Evolutionary conservation across 768 basidiomycete species (phyloP), one percentile per base, ranked within the genome.

Genomic region (Agrocybe praecox): DNA sequence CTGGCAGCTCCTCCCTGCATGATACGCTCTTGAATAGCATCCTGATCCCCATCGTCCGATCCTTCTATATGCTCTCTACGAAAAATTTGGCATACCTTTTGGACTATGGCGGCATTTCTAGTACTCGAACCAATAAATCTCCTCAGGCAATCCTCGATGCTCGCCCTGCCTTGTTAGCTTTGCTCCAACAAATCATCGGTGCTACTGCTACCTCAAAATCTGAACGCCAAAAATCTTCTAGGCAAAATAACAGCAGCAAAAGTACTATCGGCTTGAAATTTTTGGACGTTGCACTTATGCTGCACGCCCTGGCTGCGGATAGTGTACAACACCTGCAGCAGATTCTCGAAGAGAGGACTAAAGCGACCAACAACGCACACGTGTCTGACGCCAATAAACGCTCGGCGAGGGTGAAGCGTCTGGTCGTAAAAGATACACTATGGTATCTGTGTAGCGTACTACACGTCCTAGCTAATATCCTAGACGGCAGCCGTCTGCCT

Each of bases 381-480:
- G 32, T 19, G 6, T 8, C n/a, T 18, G 12, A 14, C 26, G 1
- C 46, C 14, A 55, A 47, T n/a, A 43, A 36, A 11, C 40, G 51
- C 44, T 73, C 36, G 12, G 14, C 14, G 6, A 40, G 80, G 52
- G 67, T 79, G 55, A 66, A 62, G 58, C 70, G 67, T 43, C 73
- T 84, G 26, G 78, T 74, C 19, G 71, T 68, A 44, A 82, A 82
- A 58, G 83, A 85, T 58, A 60, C 80, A 22, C 47, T 80, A 11
- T 85, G 82, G 82, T 84, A 81, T 67, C 69, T 83, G 26, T 84
- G 81, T 62, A 72, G 71, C 36, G 58, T 76, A 46, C 66, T 83
- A 26, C 78, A 80, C 56, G 56, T 71, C 26, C 36, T 58, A 2
- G 53, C 53, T 22, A 49, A 47, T 15, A 42, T n/a, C 45, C 23